Evolutionary conservation across 176 grass and related monocot species (phyloP).

Genomic region (Carex parvula): DNA sequence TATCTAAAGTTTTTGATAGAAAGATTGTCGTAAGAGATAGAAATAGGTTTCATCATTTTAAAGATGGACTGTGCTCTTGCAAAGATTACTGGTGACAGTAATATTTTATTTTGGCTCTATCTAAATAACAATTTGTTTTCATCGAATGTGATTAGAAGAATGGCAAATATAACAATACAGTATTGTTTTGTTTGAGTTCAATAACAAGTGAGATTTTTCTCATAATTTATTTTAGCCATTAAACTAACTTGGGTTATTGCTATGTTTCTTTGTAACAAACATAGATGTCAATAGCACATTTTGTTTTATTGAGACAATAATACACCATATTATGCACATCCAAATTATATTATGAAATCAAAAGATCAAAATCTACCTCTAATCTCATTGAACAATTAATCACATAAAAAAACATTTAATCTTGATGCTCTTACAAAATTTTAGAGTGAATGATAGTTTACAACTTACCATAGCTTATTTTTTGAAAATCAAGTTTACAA

Average conservation of each 20-base stretch:
- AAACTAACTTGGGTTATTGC: background rate
- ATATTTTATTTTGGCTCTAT: background rate
- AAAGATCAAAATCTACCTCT: background rate
- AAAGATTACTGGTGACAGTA: conserved; percentile 59
- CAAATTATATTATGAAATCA: background rate
- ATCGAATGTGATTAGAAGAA: background rate
- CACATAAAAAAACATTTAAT: background rate
- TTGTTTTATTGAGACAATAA: background rate
- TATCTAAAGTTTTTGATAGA: conserved; percentile 61
- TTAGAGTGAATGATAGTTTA: background rate
- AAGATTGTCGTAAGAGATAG: conserved; percentile 77
- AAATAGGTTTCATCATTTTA: conserved; percentile 89
- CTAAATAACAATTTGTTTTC: background rate
- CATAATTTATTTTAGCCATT: background rate
- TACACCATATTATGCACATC: background rate
- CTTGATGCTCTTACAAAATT: background rate
- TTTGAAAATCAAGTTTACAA: background rate
- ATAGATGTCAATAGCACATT: background rate
- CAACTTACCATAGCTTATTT: background rate
- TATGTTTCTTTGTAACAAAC: background rate
- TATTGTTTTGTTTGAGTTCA: background rate
- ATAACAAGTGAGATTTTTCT: background rate
- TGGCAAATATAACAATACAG: background rate
- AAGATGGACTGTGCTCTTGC: conserved; percentile 65
- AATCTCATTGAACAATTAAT: background rate